Conservation (phyloP, 768 basidiomycete species). For the Xerocomellus chrysenteron region DNA sequence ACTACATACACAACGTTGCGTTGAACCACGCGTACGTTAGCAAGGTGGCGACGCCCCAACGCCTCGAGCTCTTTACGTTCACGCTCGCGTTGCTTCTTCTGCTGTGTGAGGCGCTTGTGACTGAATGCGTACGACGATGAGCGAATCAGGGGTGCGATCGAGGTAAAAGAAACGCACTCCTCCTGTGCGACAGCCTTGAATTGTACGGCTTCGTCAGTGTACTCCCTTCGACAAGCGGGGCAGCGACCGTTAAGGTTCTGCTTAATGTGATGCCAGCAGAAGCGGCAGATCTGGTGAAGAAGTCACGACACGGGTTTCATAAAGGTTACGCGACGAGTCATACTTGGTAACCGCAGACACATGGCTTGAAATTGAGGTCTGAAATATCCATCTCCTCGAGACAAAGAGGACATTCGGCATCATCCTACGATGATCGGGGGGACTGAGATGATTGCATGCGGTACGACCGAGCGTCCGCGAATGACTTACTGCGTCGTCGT, state of each 20-base stretch:
- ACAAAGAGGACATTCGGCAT: conserved; percentile 96
- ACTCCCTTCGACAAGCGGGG: conserved; percentile 92
- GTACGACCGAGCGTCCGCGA: conserved; percentile 1
- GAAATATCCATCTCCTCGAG: conserved; percentile 99
- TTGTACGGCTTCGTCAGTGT: conserved; percentile 89
- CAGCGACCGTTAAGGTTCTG: conserved; percentile 94
- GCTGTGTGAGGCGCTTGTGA: conserved; percentile 90
- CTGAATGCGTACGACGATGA: conserved; percentile 41
- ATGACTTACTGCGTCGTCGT: conserved; percentile 74
- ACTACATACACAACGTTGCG: conserved; percentile 95
- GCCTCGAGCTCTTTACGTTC: conserved; percentile 93
- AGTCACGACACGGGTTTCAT: conserved; percentile 16
- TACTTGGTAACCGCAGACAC: conserved; percentile 98
- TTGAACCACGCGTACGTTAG: conserved; percentile 95
- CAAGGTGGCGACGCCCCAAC: conserved; percentile 78
- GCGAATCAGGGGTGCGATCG: conserved; percentile 4
- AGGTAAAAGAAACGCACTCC: conserved; percentile 64
- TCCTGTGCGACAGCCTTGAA: conserved; percentile 94
- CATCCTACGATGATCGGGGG: conserved; percentile 61
- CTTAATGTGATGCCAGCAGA: conserved; percentile 99
- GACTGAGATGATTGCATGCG: conserved; percentile 14
- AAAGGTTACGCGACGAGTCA: conserved; percentile 14
- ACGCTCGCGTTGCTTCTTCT: conserved; percentile 92
- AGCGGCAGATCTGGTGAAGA: conserved; percentile 85
- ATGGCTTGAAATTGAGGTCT: conserved; percentile 99